phyloP scores from a whole-genome alignment of 75 land plant genomes.

The Pseudotsuga menziesii region DNA sequence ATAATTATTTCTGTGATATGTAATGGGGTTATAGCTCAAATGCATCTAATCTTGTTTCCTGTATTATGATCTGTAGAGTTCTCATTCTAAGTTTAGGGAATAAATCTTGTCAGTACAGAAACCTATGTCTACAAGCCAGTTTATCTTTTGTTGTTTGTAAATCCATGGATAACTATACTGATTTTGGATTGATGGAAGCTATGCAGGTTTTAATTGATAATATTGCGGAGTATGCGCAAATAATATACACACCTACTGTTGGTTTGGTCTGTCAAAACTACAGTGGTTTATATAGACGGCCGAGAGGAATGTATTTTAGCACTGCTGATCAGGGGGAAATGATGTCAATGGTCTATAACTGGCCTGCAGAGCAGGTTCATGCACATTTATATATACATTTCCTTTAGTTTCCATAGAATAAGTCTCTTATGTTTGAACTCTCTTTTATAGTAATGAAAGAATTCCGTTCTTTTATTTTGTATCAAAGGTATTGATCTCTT shows the following conservation, averaged over 20 bases:
- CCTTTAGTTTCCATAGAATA: background rate
- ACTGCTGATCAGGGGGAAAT: slow-evolving; percentile 92
- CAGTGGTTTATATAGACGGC: slow-evolving; percentile 93
- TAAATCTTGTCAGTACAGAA: background rate
- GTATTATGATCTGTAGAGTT: background rate
- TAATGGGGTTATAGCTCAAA: background rate
- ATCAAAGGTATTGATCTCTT: background rate
- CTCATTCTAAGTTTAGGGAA: background rate
- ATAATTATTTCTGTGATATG: background rate
- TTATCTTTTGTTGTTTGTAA: background rate
- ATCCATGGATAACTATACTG: background rate
- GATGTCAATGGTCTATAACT: slow-evolving; percentile 98
- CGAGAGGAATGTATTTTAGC: slow-evolving; percentile 98
- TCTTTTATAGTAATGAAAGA: no score
- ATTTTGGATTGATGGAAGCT: background rate
- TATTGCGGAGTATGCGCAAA: slow-evolving; percentile 93
- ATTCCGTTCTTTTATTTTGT: no score
- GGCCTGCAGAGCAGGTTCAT: slow-evolving; percentile 93
- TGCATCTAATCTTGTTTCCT: background rate
- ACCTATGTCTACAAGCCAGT: background rate
- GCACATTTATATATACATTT: background rate
- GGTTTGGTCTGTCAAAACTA: slow-evolving; percentile 98
- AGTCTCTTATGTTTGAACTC: background rate
- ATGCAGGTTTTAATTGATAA: slow-evolving; percentile 81
- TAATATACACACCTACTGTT: slow-evolving; percentile 97